Percentiles rank a stretch among this genome's conserved stretches.
Conservation (phyloP, 768 basidiomycete species). For the Rhodotorula babjevae region DNA sequence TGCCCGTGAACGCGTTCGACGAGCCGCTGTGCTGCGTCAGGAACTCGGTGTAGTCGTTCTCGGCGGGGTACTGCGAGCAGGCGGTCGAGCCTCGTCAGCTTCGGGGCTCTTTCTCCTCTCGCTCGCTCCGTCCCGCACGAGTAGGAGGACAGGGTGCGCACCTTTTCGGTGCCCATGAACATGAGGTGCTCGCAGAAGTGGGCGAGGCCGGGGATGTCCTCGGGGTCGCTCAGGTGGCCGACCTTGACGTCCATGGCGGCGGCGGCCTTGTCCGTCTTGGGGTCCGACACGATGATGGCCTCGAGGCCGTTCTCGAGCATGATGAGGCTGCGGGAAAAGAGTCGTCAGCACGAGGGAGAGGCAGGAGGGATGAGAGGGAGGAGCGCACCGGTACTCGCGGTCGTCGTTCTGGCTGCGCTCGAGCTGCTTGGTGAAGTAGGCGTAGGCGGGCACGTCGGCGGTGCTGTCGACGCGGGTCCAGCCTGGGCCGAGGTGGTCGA, state of each 20-base stretch:
- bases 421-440: conserved; percentile 59
- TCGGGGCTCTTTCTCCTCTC: conserved; percentile 32
- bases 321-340: conserved; percentile 55
- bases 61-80: conserved; percentile 65
- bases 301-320: conserved; percentile 84
- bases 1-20: conserved; percentile 89
- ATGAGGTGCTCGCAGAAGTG: conserved; percentile 94
- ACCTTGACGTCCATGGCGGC: conserved; percentile 92
- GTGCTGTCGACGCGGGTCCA: conserved; percentile 10
- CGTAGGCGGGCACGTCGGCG: conserved; percentile 45
- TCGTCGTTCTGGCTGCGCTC: conserved; percentile 72
- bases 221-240: conserved; percentile 89
- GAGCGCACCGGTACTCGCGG: conserved; percentile 57
- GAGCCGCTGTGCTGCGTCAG: conserved; percentile 57
- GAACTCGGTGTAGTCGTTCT: conserved; percentile 86
- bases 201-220: conserved; percentile 85
- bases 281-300: conserved; percentile 75
- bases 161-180: conserved; percentile 69
- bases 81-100: too few relatives aligned
- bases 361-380: not conserved
- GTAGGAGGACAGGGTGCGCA: too few relatives aligned
- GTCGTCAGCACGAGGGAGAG: not conserved
- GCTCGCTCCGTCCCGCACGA: too few relatives aligned
- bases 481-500: conserved; percentile 13
- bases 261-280: conserved; percentile 84